These are phyloP conservation scores for Nicotiana tabacum DNA, from an alignment of 257 asterid species.

Conservation along the genomic window DNA sequence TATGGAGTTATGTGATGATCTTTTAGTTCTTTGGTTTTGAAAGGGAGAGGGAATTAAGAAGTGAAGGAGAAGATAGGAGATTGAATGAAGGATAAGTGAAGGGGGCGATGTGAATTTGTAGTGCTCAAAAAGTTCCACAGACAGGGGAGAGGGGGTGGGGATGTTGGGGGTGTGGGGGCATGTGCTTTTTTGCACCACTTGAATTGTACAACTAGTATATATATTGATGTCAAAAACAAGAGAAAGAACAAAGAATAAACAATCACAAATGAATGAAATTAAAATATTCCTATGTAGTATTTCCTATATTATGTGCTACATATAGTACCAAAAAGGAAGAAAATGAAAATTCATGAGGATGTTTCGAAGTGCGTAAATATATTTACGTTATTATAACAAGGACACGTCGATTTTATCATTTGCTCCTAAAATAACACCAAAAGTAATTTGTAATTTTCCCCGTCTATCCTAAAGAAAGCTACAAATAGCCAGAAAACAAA, in stretches of 20 bases:
- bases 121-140: constrained; percentile 47
- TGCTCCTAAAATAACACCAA: constrained; percentile 5
- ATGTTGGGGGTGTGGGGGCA: neutral
- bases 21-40: neutral
- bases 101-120: constrained; percentile 63
- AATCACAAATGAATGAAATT: neutral
- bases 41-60: neutral
- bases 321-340: neutral
- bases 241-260: neutral
- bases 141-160: neutral
- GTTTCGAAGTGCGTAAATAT: neutral
- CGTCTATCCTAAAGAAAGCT: neutral
- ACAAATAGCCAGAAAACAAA: constrained; percentile 20
- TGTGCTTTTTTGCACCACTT: constrained; percentile 50
- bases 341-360: neutral
- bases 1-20: neutral
- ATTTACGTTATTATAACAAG: neutral
- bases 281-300: constrained; percentile 11
- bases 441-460: neutral
- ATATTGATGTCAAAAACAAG: neutral
- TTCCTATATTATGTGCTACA: too few relatives aligned
- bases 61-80: constrained; percentile 18
- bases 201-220: constrained; percentile 23
- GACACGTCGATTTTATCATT: neutral
- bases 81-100: constrained; percentile 52